phyloP scores from a whole-genome alignment of 2,329 filamentous ascomycete species.

The Ilyonectria mors-panacis region DNA sequence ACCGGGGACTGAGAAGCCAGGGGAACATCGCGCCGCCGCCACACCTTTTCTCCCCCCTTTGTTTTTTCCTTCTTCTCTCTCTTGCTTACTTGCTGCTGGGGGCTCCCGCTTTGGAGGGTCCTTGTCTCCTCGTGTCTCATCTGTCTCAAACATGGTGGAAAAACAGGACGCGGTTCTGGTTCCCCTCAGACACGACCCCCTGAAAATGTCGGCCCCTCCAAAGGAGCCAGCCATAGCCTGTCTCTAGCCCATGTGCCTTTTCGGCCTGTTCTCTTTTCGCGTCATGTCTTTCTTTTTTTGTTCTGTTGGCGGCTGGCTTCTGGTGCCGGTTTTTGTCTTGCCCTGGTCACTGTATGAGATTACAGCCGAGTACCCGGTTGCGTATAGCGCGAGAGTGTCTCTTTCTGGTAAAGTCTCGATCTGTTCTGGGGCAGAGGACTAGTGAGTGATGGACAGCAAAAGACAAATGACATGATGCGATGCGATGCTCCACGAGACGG shows the following conservation, averaged over 20 bases:
- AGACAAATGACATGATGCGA: not conserved
- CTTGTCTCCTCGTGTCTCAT: conserved; percentile 13
- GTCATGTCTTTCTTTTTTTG: not conserved
- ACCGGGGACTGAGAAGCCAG: not conserved
- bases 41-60: not conserved
- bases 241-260: not conserved
- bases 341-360: conserved; percentile 5
- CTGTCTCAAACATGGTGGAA: conserved; percentile 11
- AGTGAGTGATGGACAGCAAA: not conserved
- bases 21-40: not conserved
- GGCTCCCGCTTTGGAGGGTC: not conserved
- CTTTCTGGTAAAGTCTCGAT: conserved; percentile 1
- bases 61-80: not conserved
- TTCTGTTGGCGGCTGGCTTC: not conserved
- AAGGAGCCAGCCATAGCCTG: not conserved
- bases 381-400: not conserved
- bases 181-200: conserved; percentile 21
- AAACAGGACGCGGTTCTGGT: not conserved
- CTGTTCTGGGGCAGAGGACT: not conserved
- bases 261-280: not conserved
- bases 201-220: not conserved
- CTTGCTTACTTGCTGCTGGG: not conserved
- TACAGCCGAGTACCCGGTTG: conserved; percentile 7
- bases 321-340: not conserved
- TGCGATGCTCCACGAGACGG: not conserved